Conservation (phyloP, 1,284 basidiomycete species). For the Mycena citricolor region DNA sequence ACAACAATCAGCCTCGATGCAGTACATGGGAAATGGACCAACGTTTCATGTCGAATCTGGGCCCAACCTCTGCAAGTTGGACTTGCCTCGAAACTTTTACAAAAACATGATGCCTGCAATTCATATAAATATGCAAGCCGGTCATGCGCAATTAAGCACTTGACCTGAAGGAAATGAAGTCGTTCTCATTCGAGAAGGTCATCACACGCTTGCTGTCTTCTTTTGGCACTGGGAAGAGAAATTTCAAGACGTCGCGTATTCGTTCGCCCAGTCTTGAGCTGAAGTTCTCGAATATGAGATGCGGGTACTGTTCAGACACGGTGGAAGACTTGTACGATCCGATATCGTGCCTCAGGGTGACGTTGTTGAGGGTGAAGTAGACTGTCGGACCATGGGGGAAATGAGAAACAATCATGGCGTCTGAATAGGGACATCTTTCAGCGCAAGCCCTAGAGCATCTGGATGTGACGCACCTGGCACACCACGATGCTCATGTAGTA, state of each 20-base stretch:
- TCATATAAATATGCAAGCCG: neutral
- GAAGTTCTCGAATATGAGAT: constrained; percentile 97
- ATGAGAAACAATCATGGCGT: constrained; percentile 96
- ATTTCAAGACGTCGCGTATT: constrained; percentile 83
- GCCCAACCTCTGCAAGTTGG: constrained; percentile 96
- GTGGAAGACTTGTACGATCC: constrained; percentile 83
- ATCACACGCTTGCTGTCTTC: constrained; percentile 96
- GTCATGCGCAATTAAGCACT: constrained; percentile 44
- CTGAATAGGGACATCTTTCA: constrained; percentile 38
- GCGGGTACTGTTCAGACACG: constrained; percentile 98
- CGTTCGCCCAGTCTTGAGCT: constrained; percentile 83
- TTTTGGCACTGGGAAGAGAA: constrained; percentile 95
- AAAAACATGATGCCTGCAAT: constrained; percentile 94
- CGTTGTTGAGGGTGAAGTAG: constrained; percentile 94
- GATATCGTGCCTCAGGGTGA: constrained; percentile 92
- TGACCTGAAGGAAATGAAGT: constrained; percentile 96
- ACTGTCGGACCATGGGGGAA: constrained; percentile 98
- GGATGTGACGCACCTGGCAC: constrained; percentile 67
- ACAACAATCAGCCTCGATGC: constrained; percentile 4
- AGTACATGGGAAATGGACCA: constrained; percentile 33
- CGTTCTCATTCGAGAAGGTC: constrained; percentile 95
- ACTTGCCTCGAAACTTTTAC: constrained; percentile 84
- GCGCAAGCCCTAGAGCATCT: neutral
- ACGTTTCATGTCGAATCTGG: constrained; percentile 98
- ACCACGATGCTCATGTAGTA: constrained; percentile 97